A percentile compares a stretch with the other conserved stretches of the same genome.
Evolutionary conservation across 2,329 filamentous ascomycete species (phyloP).

Genomic region (Diaporthe aspalathi): DNA sequence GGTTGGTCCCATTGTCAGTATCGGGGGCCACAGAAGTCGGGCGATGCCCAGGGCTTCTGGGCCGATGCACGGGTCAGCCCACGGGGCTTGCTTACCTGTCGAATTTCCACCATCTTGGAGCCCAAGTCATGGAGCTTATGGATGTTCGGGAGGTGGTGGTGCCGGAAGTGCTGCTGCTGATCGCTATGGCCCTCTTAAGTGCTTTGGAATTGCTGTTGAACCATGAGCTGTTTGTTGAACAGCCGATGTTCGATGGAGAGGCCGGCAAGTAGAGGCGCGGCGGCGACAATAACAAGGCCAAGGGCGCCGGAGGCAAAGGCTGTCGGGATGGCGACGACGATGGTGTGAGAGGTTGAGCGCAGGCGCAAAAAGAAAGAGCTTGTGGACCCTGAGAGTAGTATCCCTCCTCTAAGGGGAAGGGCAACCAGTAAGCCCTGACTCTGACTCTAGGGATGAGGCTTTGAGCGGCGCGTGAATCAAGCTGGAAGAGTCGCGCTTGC

Average conservation of each 20-base stretch:
- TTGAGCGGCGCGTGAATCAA: conserved; percentile 1
- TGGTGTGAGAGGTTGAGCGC: conserved; percentile 4
- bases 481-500: conserved; percentile 1
- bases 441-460: neutral
- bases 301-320: neutral
- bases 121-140: conserved; percentile 26
- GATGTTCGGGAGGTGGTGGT: conserved; percentile 11
- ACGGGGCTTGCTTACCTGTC: conserved; percentile 40
- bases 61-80: neutral
- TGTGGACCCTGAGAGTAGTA: neutral
- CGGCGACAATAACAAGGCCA: neutral
- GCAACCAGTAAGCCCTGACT: neutral
- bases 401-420: neutral
- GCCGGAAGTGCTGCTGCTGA: conserved; percentile 3
- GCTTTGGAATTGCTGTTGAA: conserved; percentile 12
- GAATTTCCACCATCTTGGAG: conserved; percentile 43
- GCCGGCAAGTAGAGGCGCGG: neutral
- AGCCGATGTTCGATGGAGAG: conserved; percentile 1
- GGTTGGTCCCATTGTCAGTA: conserved; percentile 43
- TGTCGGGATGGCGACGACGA: conserved; percentile 13
- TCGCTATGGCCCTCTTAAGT: neutral
- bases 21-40: neutral
- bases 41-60: neutral
- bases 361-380: neutral
- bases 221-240: conserved; percentile 1